Percentiles rank a stretch among this genome's conserved stretches.
phyloP scores from a whole-genome alignment of 1,284 basidiomycete species.

The Pseudozyma thailandica region DNA sequence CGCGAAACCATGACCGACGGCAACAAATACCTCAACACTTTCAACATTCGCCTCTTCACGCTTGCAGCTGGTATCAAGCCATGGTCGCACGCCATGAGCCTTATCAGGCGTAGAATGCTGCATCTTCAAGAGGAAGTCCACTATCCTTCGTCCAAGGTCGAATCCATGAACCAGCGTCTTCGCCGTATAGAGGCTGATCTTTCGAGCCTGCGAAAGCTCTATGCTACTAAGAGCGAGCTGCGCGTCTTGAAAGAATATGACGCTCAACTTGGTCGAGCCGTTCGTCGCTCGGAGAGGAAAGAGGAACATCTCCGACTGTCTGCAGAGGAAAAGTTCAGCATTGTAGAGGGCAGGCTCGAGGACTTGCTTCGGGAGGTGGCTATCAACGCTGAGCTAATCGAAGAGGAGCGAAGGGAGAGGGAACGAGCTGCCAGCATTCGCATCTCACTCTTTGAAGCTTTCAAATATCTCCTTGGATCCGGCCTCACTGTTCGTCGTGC shows the following conservation, averaged over 20 bases:
- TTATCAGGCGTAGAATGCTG: conserved; percentile 55
- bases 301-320: conserved; percentile 58
- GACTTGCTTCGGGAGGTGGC: conserved; percentile 62
- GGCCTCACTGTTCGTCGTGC: conserved; percentile 30
- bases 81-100: conserved; percentile 51
- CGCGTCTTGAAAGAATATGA: conserved; percentile 66
- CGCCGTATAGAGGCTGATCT: conserved; percentile 66
- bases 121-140: conserved; percentile 65
- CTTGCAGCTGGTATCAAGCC: conserved; percentile 68
- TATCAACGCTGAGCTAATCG: conserved; percentile 65
- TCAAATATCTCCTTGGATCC: conserved; percentile 58
- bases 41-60: conserved; percentile 67
- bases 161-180: conserved; percentile 62
- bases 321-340: conserved; percentile 60
- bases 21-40: conserved; percentile 62
- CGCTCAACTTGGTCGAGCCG: conserved; percentile 63
- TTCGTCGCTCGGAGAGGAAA: conserved; percentile 63
- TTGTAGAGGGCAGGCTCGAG: conserved; percentile 61
- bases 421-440: conserved; percentile 50
- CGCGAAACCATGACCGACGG: conserved; percentile 64
- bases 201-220: conserved; percentile 44
- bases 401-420: conserved; percentile 58
- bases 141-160: conserved; percentile 63
- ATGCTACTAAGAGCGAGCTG: conserved; percentile 66
- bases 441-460: conserved; percentile 52